These are phyloP conservation scores for Pichia sp. DNA, from an alignment of 1,139 yeast species.

Conservation along the genomic window DNA sequence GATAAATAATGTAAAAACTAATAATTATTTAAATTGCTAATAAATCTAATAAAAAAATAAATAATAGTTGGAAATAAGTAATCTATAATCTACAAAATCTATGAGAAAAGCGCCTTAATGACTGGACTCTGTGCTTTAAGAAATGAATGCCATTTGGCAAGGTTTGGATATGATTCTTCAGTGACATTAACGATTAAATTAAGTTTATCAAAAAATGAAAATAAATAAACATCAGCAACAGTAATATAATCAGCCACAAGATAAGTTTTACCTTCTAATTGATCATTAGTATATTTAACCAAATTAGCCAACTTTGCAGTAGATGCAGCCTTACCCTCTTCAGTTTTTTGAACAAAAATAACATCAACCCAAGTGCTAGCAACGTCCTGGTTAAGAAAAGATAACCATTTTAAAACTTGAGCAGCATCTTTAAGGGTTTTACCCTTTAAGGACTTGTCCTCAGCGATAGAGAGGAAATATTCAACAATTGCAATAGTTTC, in stretches of 20 bases:
- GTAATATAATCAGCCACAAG: conserved; percentile 5
- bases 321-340: conserved; percentile 3
- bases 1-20: not conserved
- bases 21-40: not conserved
- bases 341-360: not conserved
- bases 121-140: not conserved
- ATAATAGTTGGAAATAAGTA: not conserved
- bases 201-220: not conserved
- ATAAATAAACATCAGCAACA: conserved; percentile 6
- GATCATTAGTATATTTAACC: conserved; percentile 1
- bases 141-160: conserved; percentile 16
- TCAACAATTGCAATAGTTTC: conserved; percentile 27
- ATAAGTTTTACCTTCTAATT: conserved; percentile 4
- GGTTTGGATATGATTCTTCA: conserved; percentile 6
- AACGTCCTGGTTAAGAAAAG: conserved; percentile 25
- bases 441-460: conserved; percentile 18
- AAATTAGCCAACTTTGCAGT: not conserved
- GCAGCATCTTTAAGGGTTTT: conserved; percentile 24
- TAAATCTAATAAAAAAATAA: not conserved
- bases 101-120: not conserved
- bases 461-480: conserved; percentile 23
- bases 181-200: not conserved
- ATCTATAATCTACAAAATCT: not conserved
- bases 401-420: conserved; percentile 27
- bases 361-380: conserved; percentile 4